These are phyloP conservation scores for Penicillium concentricum DNA, from an alignment of 2,329 filamentous ascomycete species.

Conservation along the genomic window DNA sequence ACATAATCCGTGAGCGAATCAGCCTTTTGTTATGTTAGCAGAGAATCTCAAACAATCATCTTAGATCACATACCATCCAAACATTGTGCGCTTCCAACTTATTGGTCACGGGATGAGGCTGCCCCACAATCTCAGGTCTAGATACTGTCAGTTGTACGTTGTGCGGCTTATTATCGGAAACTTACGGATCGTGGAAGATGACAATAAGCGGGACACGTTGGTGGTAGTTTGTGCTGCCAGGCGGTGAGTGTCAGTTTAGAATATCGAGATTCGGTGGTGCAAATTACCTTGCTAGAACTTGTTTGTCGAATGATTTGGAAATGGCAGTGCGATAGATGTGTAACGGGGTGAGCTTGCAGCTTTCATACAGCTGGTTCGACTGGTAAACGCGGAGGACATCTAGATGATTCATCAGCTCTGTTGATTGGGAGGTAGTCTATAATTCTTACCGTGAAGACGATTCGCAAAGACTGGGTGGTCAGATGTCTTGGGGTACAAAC, in stretches of 20 bases:
- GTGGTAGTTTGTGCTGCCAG: slow-evolving; percentile 60
- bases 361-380: slow-evolving; percentile 66
- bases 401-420: slow-evolving; percentile 20
- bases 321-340: slow-evolving; percentile 73
- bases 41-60: slow-evolving; percentile 6
- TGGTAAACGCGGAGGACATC: slow-evolving; percentile 80
- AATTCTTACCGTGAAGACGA: slow-evolving; percentile 60
- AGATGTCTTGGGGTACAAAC: slow-evolving; percentile 67
- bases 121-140: slow-evolving; percentile 69
- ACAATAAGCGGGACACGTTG: slow-evolving; percentile 69
- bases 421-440: neutral
- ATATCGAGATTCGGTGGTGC: neutral
- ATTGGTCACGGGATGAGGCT: slow-evolving; percentile 68
- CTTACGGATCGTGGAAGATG: slow-evolving; percentile 87
- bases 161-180: slow-evolving; percentile 14
- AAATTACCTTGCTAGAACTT: slow-evolving; percentile 73
- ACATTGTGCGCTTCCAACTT: slow-evolving; percentile 78
- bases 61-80: slow-evolving; percentile 68
- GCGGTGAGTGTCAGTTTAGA: neutral
- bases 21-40: slow-evolving; percentile 56
- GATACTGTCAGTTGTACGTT: slow-evolving; percentile 14
- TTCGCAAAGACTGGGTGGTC: slow-evolving; percentile 39
- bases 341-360: slow-evolving; percentile 74
- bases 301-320: slow-evolving; percentile 77
- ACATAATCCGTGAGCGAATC: slow-evolving; percentile 80